Percentiles rank a stretch among this genome's conserved stretches.
phyloP scores from a whole-genome alignment of 352 stramenopile species.

The Pythium brachiatum region DNA sequence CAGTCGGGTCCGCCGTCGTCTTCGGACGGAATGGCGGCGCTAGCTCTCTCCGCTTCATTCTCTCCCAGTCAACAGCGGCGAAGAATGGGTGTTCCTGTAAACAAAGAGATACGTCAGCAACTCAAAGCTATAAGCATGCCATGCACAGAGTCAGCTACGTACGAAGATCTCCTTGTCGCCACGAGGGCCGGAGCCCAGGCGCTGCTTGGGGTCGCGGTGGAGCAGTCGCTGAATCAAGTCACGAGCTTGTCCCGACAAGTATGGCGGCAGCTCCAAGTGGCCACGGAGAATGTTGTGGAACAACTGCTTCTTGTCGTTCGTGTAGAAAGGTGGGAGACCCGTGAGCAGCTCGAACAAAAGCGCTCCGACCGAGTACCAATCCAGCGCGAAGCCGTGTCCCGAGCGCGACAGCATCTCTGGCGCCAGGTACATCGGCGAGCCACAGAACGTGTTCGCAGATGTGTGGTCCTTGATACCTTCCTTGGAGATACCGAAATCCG shows the following conservation, averaged over 20 bases:
- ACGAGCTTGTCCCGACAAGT: slow-evolving; percentile 68
- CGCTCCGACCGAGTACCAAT: slow-evolving; percentile 85
- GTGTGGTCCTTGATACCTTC: slow-evolving; percentile 86
- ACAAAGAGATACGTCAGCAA: slow-evolving; percentile 6
- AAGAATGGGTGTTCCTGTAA: slow-evolving; percentile 79
- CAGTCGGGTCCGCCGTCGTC: slow-evolving; percentile 66
- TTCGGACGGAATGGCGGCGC: slow-evolving; percentile 83
- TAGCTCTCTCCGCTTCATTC: slow-evolving; percentile 75
- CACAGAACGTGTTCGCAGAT: slow-evolving; percentile 84
- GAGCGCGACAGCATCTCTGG: slow-evolving; percentile 82
- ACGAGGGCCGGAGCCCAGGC: slow-evolving; percentile 64
- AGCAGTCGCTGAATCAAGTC: slow-evolving; percentile 81
- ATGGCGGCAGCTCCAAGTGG: slow-evolving; percentile 77
- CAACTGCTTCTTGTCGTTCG: slow-evolving; percentile 88
- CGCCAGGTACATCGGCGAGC: slow-evolving; percentile 84
- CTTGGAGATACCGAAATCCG: slow-evolving; percentile 87
- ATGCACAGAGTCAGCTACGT: slow-evolving; percentile 17
- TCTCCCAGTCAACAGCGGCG: slow-evolving; percentile 78
- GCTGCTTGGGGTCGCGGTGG: slow-evolving; percentile 78
- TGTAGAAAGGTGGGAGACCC: slow-evolving; percentile 85
- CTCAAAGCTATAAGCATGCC: not conserved
- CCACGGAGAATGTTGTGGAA: slow-evolving; percentile 89
- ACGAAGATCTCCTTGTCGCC: slow-evolving; percentile 84
- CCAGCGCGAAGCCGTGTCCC: slow-evolving; percentile 75
- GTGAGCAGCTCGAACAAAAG: slow-evolving; percentile 81